phyloP scores from a whole-genome alignment of 352 stramenopile species.

The Globisporangium emineosum region DNA sequence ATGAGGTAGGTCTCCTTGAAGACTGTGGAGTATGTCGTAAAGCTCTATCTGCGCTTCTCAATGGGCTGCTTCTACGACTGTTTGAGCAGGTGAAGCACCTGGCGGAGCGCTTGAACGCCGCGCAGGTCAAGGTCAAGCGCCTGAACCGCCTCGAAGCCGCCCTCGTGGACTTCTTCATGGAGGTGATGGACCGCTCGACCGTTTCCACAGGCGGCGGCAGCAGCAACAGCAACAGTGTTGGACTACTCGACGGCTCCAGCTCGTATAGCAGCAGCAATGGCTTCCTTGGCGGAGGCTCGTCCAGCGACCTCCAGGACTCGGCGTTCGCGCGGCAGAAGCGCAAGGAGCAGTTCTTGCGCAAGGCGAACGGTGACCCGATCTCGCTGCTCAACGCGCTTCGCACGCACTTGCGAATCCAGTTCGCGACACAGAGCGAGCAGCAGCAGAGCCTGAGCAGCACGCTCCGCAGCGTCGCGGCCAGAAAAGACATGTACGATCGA shows the following conservation, averaged over 20 bases:
- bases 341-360: constrained; percentile 55
- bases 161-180: constrained; percentile 72
- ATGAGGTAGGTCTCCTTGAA: background rate
- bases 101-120: constrained; percentile 52
- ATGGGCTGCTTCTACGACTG: background rate
- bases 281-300: background rate
- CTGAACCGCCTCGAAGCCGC: constrained; percentile 58
- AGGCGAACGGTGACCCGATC: constrained; percentile 60
- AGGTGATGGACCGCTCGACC: constrained; percentile 48
- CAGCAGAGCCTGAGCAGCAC: constrained; percentile 24
- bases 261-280: constrained; percentile 16
- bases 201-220: no score
- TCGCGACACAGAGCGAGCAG: constrained; percentile 41
- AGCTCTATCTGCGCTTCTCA: background rate
- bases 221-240: background rate
- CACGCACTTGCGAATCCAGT: constrained; percentile 64
- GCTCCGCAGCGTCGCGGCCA: constrained; percentile 24
- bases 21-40: background rate
- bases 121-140: constrained; percentile 65
- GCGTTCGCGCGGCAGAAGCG: constrained; percentile 42
- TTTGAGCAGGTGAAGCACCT: constrained; percentile 50
- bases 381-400: constrained; percentile 67
- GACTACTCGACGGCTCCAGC: background rate
- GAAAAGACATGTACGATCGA: constrained; percentile 31
- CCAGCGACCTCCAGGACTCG: constrained; percentile 25